Conservation (phyloP, 176 grass and related monocot genomes). For the Oryza meridionalis region DNA sequence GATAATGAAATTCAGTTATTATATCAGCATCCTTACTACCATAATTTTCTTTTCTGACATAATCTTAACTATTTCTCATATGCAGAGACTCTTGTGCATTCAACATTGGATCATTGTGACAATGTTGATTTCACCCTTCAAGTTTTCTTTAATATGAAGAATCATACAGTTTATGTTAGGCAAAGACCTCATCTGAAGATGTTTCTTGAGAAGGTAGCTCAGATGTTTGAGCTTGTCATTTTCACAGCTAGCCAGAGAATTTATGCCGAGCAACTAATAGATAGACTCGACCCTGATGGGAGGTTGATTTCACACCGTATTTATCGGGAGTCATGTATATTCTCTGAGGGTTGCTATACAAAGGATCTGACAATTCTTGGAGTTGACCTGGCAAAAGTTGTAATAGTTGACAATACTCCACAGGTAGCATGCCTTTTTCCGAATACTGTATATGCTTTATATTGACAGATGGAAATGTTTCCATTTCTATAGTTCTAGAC, state of each 20-base stretch:
- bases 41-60: slow-evolving; percentile 25
- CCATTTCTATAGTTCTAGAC: slow-evolving; percentile 1
- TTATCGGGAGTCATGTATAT: slow-evolving; percentile 92
- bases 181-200: slow-evolving; percentile 82
- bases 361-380: slow-evolving; percentile 92
- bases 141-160: slow-evolving; percentile 90
- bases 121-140: slow-evolving; percentile 79
- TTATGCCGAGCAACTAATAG: slow-evolving; percentile 88
- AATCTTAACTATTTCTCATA: slow-evolving; percentile 31
- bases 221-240: slow-evolving; percentile 94
- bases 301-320: slow-evolving; percentile 74
- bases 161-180: slow-evolving; percentile 86
- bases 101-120: slow-evolving; percentile 69
- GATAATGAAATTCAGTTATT: slow-evolving; percentile 17
- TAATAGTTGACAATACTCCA: slow-evolving; percentile 94
- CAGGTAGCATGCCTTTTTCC: slow-evolving; percentile 63
- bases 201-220: slow-evolving; percentile 83
- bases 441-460: slow-evolving; percentile 17
- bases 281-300: slow-evolving; percentile 84
- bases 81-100: slow-evolving; percentile 99
- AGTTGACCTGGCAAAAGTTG: slow-evolving; percentile 84
- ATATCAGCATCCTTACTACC: slow-evolving; percentile 5
- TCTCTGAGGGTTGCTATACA: slow-evolving; percentile 88
- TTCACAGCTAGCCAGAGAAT: slow-evolving; percentile 97
- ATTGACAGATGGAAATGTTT: background rate